Conservation (phyloP, 148 eudicot species). For the Salicornia ramosissima region DNA sequence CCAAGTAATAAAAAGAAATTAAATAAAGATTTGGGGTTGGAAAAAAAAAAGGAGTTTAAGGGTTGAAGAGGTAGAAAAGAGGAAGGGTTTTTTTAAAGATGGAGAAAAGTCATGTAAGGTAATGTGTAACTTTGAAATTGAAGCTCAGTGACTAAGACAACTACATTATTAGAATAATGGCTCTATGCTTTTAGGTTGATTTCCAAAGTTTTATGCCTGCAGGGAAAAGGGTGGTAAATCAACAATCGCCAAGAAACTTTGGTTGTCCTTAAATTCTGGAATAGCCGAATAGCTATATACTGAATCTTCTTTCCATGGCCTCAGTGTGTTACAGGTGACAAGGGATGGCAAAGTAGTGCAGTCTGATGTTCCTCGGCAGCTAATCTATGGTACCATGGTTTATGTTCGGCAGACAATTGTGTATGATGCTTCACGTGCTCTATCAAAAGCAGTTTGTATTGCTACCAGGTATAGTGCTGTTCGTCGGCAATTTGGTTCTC, state of each 20-base stretch:
- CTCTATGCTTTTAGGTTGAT: not conserved
- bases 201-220: not conserved
- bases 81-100: too few relatives aligned
- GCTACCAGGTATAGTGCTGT: conserved; percentile 97
- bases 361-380: conserved; percentile 84
- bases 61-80: too few relatives aligned
- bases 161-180: not conserved
- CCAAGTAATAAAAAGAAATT: too few relatives aligned
- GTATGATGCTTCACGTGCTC: conserved; percentile 79
- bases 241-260: not conserved
- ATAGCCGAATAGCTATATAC: conserved; percentile 15
- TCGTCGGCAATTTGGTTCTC: conserved; percentile 92
- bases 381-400: conserved; percentile 95
- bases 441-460: conserved; percentile 83
- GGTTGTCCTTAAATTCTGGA: not conserved
- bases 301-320: conserved; percentile 20
- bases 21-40: too few relatives aligned
- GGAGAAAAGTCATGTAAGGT: too few relatives aligned
- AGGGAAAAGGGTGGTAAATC: not conserved
- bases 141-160: not conserved
- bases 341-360: conserved; percentile 75
- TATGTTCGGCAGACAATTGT: conserved; percentile 80
- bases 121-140: not conserved
- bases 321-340: conserved; percentile 85
- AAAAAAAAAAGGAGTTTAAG: too few relatives aligned